Percentiles rank a stretch among this genome's conserved stretches.
Evolutionary conservation across 106 monocot species (phyloP).

Genomic region (Amphibolis antarctica): DNA sequence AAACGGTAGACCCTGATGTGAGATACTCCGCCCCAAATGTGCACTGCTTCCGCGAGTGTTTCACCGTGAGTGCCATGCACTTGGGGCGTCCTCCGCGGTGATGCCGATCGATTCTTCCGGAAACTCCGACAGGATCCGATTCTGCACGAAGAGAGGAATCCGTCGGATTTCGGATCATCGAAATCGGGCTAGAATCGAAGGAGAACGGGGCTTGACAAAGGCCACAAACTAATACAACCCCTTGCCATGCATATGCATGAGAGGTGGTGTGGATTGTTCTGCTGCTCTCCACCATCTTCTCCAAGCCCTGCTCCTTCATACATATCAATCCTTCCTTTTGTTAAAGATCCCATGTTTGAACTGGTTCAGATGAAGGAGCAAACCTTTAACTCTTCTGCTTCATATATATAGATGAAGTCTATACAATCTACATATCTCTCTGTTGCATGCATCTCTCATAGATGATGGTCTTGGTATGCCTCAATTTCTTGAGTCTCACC

Average conservation of each 20-base stretch:
- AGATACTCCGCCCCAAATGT: constrained; percentile 11
- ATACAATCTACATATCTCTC: too few relatives aligned
- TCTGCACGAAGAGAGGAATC: constrained; percentile 6
- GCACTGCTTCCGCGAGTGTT: constrained; percentile 12
- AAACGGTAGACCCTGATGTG: constrained; percentile 2
- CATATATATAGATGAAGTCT: too few relatives aligned
- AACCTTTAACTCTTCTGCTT: too few relatives aligned
- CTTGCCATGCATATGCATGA: too few relatives aligned
- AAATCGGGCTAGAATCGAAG: constrained; percentile 12
- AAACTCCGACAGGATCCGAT: background rate
- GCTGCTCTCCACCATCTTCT: background rate
- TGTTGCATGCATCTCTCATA: too few relatives aligned
- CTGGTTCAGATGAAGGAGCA: too few relatives aligned
- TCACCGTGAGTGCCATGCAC: constrained; percentile 19
- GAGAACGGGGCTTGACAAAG: background rate
- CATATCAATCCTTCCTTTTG: too few relatives aligned
- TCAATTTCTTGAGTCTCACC: too few relatives aligned
- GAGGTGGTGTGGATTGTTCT: too few relatives aligned
- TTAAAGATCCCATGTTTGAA: too few relatives aligned
- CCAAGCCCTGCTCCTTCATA: too few relatives aligned
- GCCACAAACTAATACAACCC: constrained; percentile 12
- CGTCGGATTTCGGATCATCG: constrained; percentile 8
- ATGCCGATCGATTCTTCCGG: background rate
- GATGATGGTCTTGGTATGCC: too few relatives aligned
- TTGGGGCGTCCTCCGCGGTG: constrained; percentile 3